Evolutionary conservation across 2,329 filamentous ascomycete species (phyloP).

Genomic region (Nemania diffusa): DNA sequence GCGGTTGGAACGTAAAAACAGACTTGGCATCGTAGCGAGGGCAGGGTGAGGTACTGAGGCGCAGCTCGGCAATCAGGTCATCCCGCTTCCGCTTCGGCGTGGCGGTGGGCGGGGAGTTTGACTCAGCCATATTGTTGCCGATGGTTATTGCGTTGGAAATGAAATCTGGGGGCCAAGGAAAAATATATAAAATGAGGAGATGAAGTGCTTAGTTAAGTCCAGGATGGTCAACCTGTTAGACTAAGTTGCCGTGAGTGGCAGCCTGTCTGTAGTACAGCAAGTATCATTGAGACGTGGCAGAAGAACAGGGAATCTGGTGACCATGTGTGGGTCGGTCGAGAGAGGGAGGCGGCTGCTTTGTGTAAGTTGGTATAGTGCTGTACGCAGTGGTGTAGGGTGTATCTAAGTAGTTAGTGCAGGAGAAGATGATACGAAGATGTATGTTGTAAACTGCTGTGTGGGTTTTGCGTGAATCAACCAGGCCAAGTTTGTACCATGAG

Average conservation of each 20-base stretch:
- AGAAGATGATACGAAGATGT: background rate
- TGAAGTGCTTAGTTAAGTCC: background rate
- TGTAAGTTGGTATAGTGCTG: too few relatives aligned
- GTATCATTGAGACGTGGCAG: constrained; percentile 21
- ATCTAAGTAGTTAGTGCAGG: background rate
- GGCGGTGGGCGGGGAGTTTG: constrained; percentile 39
- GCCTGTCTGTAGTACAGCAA: constrained; percentile 3
- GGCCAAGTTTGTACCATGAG: background rate
- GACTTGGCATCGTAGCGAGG: constrained; percentile 38
- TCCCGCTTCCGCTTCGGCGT: constrained; percentile 62
- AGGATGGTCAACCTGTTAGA: background rate
- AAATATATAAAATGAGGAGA: background rate
- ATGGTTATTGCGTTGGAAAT: background rate
- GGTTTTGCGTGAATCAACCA: background rate
- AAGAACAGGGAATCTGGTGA: constrained; percentile 9
- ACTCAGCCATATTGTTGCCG: constrained; percentile 40
- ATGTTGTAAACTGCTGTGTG: background rate
- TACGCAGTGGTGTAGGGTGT: background rate
- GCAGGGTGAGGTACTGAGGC: constrained; percentile 46
- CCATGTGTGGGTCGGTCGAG: constrained; percentile 6
- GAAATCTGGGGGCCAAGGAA: background rate
- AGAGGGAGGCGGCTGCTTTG: constrained; percentile 5
- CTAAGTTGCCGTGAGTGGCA: background rate
- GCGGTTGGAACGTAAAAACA: constrained; percentile 59
- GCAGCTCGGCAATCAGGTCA: constrained; percentile 47